Conservation (phyloP, 805 yeast genomes). For the Candida ulmi region DNA sequence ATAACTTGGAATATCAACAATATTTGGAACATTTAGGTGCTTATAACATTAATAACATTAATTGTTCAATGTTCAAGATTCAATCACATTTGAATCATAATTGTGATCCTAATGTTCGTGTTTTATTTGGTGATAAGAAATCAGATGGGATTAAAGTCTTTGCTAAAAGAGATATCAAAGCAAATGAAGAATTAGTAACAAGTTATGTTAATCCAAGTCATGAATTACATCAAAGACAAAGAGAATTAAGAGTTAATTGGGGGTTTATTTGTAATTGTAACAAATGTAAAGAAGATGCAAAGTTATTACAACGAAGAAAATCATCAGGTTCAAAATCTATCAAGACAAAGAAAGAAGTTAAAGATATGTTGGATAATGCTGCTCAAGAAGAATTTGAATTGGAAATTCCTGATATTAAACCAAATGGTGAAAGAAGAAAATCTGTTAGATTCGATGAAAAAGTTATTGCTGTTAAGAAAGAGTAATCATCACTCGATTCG, state of each 20-base stretch:
- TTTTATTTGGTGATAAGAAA: constrained; percentile 37
- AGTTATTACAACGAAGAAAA: constrained; percentile 38
- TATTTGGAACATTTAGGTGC: constrained; percentile 62
- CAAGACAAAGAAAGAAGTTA: constrained; percentile 28
- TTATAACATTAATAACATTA: constrained; percentile 68
- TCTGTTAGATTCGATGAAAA: constrained; percentile 62
- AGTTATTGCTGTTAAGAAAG: constrained; percentile 46
- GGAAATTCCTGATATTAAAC: constrained; percentile 34
- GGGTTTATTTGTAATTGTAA: constrained; percentile 70
- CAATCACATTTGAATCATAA: constrained; percentile 74
- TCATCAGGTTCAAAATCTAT: constrained; percentile 26
- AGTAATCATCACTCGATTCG: too few species aligned
- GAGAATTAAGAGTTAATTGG: constrained; percentile 68
- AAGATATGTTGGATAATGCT: constrained; percentile 39
- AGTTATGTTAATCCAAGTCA: constrained; percentile 66
- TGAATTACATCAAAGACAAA: constrained; percentile 55
- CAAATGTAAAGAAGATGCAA: constrained; percentile 56
- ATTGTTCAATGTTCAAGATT: constrained; percentile 51
- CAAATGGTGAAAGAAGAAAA: constrained; percentile 43
- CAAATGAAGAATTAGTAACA: constrained; percentile 64
- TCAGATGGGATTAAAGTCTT: constrained; percentile 50
- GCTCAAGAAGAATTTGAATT: constrained; percentile 44
- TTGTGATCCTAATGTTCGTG: constrained; percentile 68
- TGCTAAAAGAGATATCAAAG: constrained; percentile 51
- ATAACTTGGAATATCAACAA: constrained; percentile 40